Evolutionary conservation across 345 rosid species (phyloP), one percentile per base, ranked within the genome.

Genomic region (Euphorbia peplus): DNA sequence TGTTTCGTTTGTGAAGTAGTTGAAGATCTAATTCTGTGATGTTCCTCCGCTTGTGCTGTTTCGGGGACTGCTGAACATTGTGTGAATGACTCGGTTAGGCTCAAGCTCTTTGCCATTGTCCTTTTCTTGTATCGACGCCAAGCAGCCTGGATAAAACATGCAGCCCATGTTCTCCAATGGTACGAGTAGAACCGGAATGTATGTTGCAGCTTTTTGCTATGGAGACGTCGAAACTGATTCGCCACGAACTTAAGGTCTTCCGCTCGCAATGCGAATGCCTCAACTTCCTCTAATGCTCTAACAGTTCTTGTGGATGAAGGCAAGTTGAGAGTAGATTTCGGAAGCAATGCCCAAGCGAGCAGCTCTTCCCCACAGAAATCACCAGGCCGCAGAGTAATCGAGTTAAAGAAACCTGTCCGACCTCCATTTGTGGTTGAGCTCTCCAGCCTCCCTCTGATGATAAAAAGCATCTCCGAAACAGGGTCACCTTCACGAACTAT

Each of bases 81-180:
- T 24, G 71, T 56, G 37, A 78, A 77, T 26, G 88, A 85, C 70
- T 91, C 93, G 11, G 77, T 50, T 37, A 48, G 70, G 60, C 76
- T 80, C 61, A 86, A 86, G 65, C 64, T 69, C 73, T 69, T 74
- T 48, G 81, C 89, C 77, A 81, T 78, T 70, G 52, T 70, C 78
- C 92, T 83, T 83, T 82, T 89, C 79, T 81, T 89, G 77, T 86
- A 74, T 30, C 93, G 83, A 5, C 83, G 84, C 98, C 97, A 93
- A 41, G 97, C 96, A 0, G 96, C 96, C 77, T 91, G 97, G 69
- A 91, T 89, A 73, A 91, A 93, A 76, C 97, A 91, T 39, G 95
- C 91, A 19, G 88, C 97, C 97, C 97, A 93, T 57, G 92, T 89
- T 77, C 98, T 86, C 98, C 98, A 91, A 65, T 93, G 98, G 72